A percentile compares a stretch with the other conserved stretches of the same genome.
Evolutionary conservation across 495 filamentous ascomycete genomes (phyloP).

Genomic region (Hyaloscypha bicolor): DNA sequence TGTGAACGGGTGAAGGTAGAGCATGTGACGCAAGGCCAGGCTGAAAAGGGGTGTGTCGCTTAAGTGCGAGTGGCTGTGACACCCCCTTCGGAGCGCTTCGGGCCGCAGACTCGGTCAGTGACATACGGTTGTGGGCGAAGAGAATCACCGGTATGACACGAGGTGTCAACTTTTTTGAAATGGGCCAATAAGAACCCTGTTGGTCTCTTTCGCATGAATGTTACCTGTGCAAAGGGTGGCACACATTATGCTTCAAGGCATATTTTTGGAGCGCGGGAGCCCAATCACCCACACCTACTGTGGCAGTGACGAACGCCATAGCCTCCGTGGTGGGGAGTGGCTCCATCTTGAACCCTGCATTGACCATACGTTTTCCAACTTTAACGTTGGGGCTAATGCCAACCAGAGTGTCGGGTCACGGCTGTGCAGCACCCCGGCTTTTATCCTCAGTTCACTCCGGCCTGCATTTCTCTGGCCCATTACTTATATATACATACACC

Average conservation of each 20-base stretch:
- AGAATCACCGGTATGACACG: neutral
- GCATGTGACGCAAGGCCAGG: too few relatives aligned
- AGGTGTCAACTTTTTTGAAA: neutral
- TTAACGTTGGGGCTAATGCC: conserved; percentile 14
- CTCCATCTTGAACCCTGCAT: conserved; percentile 10
- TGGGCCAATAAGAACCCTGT: conserved; percentile 1
- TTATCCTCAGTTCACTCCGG: neutral
- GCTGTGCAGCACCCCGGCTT: neutral
- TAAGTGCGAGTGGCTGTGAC: neutral
- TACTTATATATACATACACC: neutral
- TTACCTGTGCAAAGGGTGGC: neutral
- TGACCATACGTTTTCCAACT: conserved; percentile 4
- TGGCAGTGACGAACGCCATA: neutral
- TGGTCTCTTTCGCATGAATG: neutral
- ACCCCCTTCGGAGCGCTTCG: conserved; percentile 15
- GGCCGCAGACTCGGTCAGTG: conserved; percentile 12
- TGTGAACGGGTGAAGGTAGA: too few relatives aligned
- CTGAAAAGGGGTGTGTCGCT: neutral
- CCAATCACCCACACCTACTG: conserved; percentile 1
- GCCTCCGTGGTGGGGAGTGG: neutral
- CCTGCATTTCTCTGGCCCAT: neutral
- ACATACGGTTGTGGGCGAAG: neutral
- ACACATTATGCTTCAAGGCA: conserved; percentile 8
- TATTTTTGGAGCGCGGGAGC: neutral
- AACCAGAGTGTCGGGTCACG: conserved; percentile 1